Evolutionary conservation across 768 basidiomycete genomes (phyloP).

Genomic region (Lentinula detonsa): DNA sequence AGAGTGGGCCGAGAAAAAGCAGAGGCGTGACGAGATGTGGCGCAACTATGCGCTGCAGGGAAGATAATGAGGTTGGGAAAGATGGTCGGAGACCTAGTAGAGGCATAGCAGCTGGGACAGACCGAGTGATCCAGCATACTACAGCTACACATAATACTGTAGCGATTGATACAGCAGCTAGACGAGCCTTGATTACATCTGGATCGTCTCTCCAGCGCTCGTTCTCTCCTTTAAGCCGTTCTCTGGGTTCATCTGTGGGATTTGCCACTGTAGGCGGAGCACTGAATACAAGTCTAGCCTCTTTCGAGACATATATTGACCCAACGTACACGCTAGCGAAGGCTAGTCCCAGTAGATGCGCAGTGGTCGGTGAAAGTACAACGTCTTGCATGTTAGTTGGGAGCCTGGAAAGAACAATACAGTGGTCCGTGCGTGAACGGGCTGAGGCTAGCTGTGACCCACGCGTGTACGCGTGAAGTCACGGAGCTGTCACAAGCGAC

Average conservation of each 20-base stretch:
- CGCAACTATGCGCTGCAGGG: slow-evolving; percentile 18
- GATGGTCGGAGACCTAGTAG: slow-evolving; percentile 15
- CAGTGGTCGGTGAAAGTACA: neutral
- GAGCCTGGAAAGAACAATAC: neutral
- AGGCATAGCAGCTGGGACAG: slow-evolving; percentile 24
- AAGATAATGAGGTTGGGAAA: slow-evolving; percentile 19
- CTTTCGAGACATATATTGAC: slow-evolving; percentile 71
- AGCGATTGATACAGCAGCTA: slow-evolving; percentile 60
- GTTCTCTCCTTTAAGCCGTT: slow-evolving; percentile 19
- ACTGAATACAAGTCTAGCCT: slow-evolving; percentile 48
- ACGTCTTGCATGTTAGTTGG: neutral
- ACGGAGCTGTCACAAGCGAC: neutral
- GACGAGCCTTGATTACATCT: slow-evolving; percentile 73
- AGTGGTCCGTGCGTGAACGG: no score
- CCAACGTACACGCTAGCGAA: slow-evolving; percentile 74
- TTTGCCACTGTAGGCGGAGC: slow-evolving; percentile 18
- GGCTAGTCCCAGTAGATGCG: slow-evolving; percentile 18
- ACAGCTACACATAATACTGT: slow-evolving; percentile 51
- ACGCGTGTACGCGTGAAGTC: neutral
- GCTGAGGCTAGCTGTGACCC: no score
- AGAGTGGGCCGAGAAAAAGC: slow-evolving; percentile 76
- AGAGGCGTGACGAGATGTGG: slow-evolving; percentile 66
- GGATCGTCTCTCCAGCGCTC: slow-evolving; percentile 79
- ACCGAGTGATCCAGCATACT: slow-evolving; percentile 33
- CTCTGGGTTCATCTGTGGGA: slow-evolving; percentile 20